Percentiles rank a stretch among this genome's conserved stretches.
Conservation (phyloP, 2,329 filamentous ascomycete species). For the Celoporthe dispersa region DNA sequence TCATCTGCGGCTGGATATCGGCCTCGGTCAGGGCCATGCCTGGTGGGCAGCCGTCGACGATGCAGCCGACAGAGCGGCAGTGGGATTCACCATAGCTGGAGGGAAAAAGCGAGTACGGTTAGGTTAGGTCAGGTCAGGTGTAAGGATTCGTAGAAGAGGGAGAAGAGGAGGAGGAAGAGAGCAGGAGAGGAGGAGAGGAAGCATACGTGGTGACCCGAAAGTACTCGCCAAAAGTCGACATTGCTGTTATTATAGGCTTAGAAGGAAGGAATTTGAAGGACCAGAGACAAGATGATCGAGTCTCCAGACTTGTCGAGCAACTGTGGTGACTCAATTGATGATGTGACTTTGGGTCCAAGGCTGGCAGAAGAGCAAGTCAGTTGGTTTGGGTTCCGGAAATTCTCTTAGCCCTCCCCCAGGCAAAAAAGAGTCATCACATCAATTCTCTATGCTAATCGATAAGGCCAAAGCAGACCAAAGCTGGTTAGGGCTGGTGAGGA, state of each 20-base stretch:
- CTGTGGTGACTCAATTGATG: background rate
- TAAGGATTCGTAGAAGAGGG: slow-evolving; percentile 6
- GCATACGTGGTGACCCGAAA: slow-evolving; percentile 83
- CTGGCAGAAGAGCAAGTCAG: background rate
- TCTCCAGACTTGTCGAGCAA: background rate
- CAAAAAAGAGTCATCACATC: background rate
- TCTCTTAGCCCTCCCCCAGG: background rate
- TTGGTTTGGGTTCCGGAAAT: background rate
- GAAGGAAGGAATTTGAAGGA: background rate
- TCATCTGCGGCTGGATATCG: slow-evolving; percentile 95
- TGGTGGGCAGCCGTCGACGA: slow-evolving; percentile 90
- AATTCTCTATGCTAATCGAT: background rate
- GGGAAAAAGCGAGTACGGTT: slow-evolving; percentile 8
- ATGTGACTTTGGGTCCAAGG: background rate
- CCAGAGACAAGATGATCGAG: background rate
- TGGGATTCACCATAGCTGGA: slow-evolving; percentile 81
- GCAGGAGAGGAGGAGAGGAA: slow-evolving; percentile 24
- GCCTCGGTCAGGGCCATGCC: slow-evolving; percentile 82
- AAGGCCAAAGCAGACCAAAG: background rate
- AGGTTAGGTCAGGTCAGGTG: background rate
- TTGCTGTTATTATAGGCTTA: slow-evolving; percentile 44
- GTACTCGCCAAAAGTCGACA: slow-evolving; percentile 87
- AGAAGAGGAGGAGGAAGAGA: slow-evolving; percentile 29
- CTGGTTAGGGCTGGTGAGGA: background rate
- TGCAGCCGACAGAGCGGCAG: slow-evolving; percentile 90